A percentile compares a stretch with the other conserved stretches of the same genome.
Conservation (phyloP, 176 grass and related monocot genomes). For the Phoenix roebelenii region DNA sequence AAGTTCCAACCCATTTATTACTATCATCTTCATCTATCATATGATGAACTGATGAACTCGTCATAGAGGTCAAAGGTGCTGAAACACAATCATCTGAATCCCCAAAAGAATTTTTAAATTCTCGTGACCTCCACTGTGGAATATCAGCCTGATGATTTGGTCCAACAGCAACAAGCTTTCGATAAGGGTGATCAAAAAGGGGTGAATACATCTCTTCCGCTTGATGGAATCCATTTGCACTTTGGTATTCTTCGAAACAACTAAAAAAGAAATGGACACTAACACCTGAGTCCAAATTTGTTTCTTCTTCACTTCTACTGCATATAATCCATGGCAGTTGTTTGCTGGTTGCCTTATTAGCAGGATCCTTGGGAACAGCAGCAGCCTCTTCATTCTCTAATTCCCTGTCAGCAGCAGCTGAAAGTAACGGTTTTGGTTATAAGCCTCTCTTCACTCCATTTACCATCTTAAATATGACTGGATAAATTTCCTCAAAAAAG, state of each 20-base stretch:
- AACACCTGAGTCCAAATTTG: slow-evolving; percentile 26
- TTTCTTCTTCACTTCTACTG: slow-evolving; percentile 11
- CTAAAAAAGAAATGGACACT: slow-evolving; percentile 38
- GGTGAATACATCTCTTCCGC: slow-evolving; percentile 19
- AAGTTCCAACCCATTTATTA: slow-evolving; percentile 46
- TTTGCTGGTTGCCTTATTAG: slow-evolving; percentile 8
- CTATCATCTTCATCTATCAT: slow-evolving; percentile 24
- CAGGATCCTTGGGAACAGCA: slow-evolving; percentile 10
- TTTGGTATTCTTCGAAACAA: slow-evolving; percentile 36
- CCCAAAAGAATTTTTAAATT: slow-evolving; percentile 3
- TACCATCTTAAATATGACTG: too few relatives aligned
- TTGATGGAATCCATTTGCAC: slow-evolving; percentile 16
- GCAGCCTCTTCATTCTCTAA: neutral
- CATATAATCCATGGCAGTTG: neutral
- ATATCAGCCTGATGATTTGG: slow-evolving; percentile 61
- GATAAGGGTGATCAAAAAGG: slow-evolving; percentile 27
- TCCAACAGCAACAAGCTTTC: slow-evolving; percentile 56
- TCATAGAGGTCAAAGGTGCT: slow-evolving; percentile 8
- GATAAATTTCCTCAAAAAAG: neutral
- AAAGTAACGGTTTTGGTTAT: too few relatives aligned
- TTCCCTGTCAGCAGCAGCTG: too few relatives aligned
- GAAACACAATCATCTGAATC: slow-evolving; percentile 19
- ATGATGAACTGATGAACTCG: slow-evolving; percentile 12
- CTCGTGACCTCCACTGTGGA: slow-evolving; percentile 42
- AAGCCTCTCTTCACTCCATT: too few relatives aligned